Evolutionary conservation across 192 early-diverging fungal genomes (phyloP).

Genomic region (Mortierella hygrophila): DNA sequence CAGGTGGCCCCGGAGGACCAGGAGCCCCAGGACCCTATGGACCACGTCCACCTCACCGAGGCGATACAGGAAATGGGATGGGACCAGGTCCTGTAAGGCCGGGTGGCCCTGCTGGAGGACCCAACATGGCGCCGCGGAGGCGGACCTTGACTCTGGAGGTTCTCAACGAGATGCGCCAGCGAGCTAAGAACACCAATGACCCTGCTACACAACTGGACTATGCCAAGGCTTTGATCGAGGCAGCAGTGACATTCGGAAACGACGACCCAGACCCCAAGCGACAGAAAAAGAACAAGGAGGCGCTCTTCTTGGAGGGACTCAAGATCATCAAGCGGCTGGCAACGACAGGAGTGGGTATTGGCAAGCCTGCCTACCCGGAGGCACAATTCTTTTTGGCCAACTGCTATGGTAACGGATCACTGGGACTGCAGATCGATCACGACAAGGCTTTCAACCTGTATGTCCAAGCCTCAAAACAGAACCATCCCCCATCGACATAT

Average conservation of each 20-base stretch:
- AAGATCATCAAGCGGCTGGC: slow-evolving; percentile 92
- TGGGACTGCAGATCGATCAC: slow-evolving; percentile 84
- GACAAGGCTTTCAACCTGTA: slow-evolving; percentile 93
- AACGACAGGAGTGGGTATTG: slow-evolving; percentile 71
- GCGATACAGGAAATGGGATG: slow-evolving; percentile 32
- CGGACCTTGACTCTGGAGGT: slow-evolving; percentile 38
- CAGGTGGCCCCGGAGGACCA: slow-evolving; percentile 15
- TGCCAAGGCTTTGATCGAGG: slow-evolving; percentile 88
- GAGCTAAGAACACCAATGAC: slow-evolving; percentile 73
- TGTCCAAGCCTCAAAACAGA: slow-evolving; percentile 92
- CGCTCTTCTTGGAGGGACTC: slow-evolving; percentile 83
- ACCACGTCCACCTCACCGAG: slow-evolving; percentile 24
- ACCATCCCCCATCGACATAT: slow-evolving; percentile 93
- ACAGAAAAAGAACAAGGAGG: slow-evolving; percentile 77
- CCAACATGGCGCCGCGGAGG: slow-evolving; percentile 32
- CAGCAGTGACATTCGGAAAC: slow-evolving; percentile 73
- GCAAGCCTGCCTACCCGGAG: slow-evolving; percentile 84
- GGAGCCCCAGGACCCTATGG: slow-evolving; percentile 9
- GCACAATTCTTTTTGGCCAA: slow-evolving; percentile 95
- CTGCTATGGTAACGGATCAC: slow-evolving; percentile 85
- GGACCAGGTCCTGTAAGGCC: neutral
- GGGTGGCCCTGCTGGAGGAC: slow-evolving; percentile 1
- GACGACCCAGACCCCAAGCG: slow-evolving; percentile 78
- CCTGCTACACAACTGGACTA: slow-evolving; percentile 84
- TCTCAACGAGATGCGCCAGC: slow-evolving; percentile 55